Evolutionary conservation across 306 rosid genomes (phyloP), one percentile per base, ranked within the genome.

Genomic region (Vachellia pachyceras): DNA sequence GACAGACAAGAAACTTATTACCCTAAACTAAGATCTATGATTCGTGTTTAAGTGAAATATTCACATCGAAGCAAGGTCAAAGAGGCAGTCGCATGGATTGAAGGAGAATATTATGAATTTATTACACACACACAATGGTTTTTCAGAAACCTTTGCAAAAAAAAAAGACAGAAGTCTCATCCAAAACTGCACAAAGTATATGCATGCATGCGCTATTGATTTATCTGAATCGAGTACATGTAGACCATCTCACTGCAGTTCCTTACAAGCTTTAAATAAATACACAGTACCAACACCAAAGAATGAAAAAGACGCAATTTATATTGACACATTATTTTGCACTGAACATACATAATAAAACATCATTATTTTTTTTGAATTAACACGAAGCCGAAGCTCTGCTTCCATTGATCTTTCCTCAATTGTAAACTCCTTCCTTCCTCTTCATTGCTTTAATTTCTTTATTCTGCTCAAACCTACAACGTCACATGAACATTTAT

Each of bases 101-200:
- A 40, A 12, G 14, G 54, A 49, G 52, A 64, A 42, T 18, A 36
- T 23, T 17, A 13, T 25, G 66, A 87, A 73, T 77, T 83, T 64
- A 64, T 69, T 71, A 82, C 72, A 73, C 35, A 15, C 25, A n/a
- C 8, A 29, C 33, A 52, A n/a, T 71, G 25, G 35, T 14, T 54
- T 60, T 57, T 75, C 60, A 42, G 66, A 67, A 77, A 64, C 57
- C 52, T 44, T 74, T 5, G 83, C 81, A 17, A 81, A 81, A 75
- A n/a, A 29, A 29, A 29, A 29, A 29, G 33, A 29, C 33, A 29
- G 33, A 29, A 29, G 33, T 29, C 33, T 29, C 1, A 29, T 25
- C 13, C 20, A 72, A 69, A 66, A 57, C 17, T 60, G 39, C 68
- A 52, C 79, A 25, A 45, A 6, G 47, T 54, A 54, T 72, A 79